phyloP scores from a whole-genome alignment of 805 yeast genomes.

The Saccharomyces eubayanus region DNA sequence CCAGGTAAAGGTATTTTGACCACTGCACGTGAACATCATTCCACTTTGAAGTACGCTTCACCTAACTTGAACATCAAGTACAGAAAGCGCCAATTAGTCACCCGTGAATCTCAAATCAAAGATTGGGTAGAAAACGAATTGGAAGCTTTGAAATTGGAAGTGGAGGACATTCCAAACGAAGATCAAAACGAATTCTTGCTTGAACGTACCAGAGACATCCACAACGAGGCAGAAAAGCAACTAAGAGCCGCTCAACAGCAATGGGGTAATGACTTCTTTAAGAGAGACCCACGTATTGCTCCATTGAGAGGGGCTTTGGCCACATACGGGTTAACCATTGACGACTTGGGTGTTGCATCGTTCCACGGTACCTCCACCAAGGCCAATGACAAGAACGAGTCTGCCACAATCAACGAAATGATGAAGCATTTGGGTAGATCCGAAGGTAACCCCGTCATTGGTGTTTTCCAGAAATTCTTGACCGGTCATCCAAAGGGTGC shows the following conservation, averaged over 20 bases:
- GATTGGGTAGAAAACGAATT: conserved; percentile 81
- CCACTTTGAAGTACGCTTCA: conserved; percentile 67
- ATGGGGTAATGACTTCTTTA: conserved; percentile 94
- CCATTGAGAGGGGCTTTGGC: conserved; percentile 97
- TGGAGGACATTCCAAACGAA: conserved; percentile 41
- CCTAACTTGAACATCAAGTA: conserved; percentile 82
- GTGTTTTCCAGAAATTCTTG: conserved; percentile 97
- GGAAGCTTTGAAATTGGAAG: conserved; percentile 62
- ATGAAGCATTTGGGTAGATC: conserved; percentile 92
- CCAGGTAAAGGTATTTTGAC: conserved; percentile 99
- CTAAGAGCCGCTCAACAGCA: conserved; percentile 79
- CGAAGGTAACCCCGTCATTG: conserved; percentile 94
- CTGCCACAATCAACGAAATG: conserved; percentile 85
- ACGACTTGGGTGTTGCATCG: conserved; percentile 92
- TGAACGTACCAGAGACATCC: conserved; percentile 83
- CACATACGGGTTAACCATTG: conserved; percentile 83
- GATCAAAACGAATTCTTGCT: conserved; percentile 53
- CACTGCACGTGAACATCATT: conserved; percentile 90
- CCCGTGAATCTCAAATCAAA: conserved; percentile 68
- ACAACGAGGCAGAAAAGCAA: conserved; percentile 78
- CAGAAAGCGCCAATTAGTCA: conserved; percentile 83
- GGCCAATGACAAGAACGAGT: conserved; percentile 98
- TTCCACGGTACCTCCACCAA: conserved; percentile 99
- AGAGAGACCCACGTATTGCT: conserved; percentile 85
- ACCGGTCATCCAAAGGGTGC: conserved; percentile 99